Evolutionary conservation across 768 basidiomycete genomes (phyloP), one percentile per base, ranked within the genome.

Genomic region (Xanthoconium purpureum): DNA sequence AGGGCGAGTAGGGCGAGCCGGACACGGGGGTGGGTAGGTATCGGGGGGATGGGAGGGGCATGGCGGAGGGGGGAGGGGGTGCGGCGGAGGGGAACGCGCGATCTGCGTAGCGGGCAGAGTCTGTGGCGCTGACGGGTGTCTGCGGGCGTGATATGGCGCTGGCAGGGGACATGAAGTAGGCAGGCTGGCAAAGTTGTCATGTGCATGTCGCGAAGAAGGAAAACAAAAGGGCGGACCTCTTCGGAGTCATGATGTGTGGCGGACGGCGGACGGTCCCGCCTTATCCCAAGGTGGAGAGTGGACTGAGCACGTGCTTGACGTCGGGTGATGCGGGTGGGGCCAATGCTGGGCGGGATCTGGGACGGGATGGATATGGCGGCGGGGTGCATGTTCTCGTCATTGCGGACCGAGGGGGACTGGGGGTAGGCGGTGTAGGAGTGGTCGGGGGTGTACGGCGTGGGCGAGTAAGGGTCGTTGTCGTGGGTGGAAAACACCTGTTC

Each of bases 271-370:
- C 63, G 61, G 58, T 72, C 74, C 35, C 73, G 56, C 55, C 72
- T 56, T 49, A 67, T 66, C 15, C 67, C 71, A 12, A 73, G 68
- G 60, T 73, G 70, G 61, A 72, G 68, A 24, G 70, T 56, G 42
- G 67, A 64, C 35, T 68, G 67, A 20, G 67, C 69, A 63, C 73
- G 73, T 68, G 70, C 73, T 61, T 78, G 78, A 39, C 79, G 72
- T 40, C 83, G 78, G 39, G 77, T 77, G 48, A 74, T 70, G 57
- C 84, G 80, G 57, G 72, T 71, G 46, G 84, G 82, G 0, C 83
- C 84, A 58, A 82, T 77, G 71, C 75, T 81, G 32, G 80, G 71
- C 13, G 79, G 73, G 38, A 81, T 71, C 69, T 81, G 81, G 4
- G 70, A 53, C 37, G 63, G 55, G 48, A 78, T 73, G 24, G 57